Evolutionary conservation across 768 basidiomycete species (phyloP).

Genomic region (Heimioporus sp.): DNA sequence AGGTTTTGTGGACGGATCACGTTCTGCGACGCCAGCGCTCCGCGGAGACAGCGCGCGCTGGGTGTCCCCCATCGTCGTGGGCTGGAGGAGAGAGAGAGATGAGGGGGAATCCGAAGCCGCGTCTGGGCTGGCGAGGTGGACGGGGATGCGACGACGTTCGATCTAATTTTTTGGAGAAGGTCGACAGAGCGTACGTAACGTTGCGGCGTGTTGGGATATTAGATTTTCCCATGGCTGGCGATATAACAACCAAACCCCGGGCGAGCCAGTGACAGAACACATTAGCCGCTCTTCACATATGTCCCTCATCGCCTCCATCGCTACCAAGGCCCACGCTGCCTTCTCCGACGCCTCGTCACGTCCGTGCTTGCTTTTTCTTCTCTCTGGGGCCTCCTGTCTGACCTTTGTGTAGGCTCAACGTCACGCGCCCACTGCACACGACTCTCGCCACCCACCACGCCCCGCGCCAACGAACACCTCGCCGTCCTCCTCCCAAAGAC

Average conservation of each 20-base stretch:
- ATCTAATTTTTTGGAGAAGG: neutral
- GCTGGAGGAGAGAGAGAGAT: too few relatives aligned
- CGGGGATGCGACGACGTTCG: neutral
- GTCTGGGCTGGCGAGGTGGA: neutral
- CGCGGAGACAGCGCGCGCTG: conserved; percentile 20
- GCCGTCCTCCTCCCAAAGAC: conserved; percentile 68
- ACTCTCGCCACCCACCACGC: conserved; percentile 17
- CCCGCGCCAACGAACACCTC: conserved; percentile 63
- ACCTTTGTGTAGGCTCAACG: too few relatives aligned
- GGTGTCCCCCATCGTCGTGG: too few relatives aligned
- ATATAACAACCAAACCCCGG: too few relatives aligned
- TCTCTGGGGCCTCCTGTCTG: too few relatives aligned
- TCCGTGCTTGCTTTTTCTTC: too few relatives aligned
- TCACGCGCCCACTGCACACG: conserved; percentile 18
- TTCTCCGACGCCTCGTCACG: neutral
- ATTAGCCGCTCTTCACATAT: conserved; percentile 26
- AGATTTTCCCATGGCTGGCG: conserved; percentile 27
- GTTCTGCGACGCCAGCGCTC: conserved; percentile 10
- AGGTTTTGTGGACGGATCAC: conserved; percentile 7
- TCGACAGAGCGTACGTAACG: conserved; percentile 21
- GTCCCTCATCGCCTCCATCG: conserved; percentile 26
- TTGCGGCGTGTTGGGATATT: conserved; percentile 4
- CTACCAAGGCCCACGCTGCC: neutral
- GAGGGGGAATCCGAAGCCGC: conserved; percentile 10
- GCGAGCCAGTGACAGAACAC: too few relatives aligned